These are phyloP conservation scores for Plectranthus barbatus DNA, from an alignment of 257 asterid genomes.

Conservation along the genomic window DNA sequence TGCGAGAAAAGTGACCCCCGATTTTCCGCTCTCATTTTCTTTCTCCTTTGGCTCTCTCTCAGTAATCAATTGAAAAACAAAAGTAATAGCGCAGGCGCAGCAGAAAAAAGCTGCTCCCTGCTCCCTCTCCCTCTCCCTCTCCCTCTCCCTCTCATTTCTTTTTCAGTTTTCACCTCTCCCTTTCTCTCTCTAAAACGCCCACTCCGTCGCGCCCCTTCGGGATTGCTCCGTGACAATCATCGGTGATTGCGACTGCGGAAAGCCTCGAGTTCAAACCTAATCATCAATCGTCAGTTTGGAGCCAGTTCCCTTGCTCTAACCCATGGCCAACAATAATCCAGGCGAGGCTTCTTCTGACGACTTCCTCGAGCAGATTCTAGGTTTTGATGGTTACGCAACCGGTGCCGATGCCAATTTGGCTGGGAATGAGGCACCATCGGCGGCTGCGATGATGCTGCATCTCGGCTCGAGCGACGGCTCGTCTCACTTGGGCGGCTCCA, in stretches of 20 bases:
- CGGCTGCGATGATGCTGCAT: constrained; percentile 51
- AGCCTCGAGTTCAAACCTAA: constrained; percentile 3
- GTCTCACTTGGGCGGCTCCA: constrained; percentile 47
- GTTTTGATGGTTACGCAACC: constrained; percentile 51
- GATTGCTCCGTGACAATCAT: no score
- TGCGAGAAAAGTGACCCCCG: constrained; percentile 10
- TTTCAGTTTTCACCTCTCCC: no score
- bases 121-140: no score
- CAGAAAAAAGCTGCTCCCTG: no score
- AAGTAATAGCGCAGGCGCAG: no score
- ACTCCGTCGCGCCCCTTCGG: no score
- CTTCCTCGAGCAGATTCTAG: constrained; percentile 78
- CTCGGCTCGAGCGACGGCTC: constrained; percentile 63
- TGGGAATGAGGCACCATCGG: constrained; percentile 31
- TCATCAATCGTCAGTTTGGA: constrained; percentile 2
- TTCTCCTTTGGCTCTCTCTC: constrained; percentile 21
- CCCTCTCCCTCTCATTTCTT: no score
- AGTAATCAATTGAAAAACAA: no score
- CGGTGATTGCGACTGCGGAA: constrained; percentile 12
- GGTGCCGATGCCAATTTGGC: constrained; percentile 43
- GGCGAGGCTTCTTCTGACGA: constrained; percentile 76
- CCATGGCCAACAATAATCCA: constrained; percentile 79
- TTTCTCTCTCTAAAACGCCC: no score
- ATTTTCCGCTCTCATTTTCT: constrained; percentile 27
- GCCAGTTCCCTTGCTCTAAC: neutral